These are phyloP conservation scores for Aspergillus transmontanensis DNA, from an alignment of 2,329 filamentous ascomycete species.

Conservation along the genomic window DNA sequence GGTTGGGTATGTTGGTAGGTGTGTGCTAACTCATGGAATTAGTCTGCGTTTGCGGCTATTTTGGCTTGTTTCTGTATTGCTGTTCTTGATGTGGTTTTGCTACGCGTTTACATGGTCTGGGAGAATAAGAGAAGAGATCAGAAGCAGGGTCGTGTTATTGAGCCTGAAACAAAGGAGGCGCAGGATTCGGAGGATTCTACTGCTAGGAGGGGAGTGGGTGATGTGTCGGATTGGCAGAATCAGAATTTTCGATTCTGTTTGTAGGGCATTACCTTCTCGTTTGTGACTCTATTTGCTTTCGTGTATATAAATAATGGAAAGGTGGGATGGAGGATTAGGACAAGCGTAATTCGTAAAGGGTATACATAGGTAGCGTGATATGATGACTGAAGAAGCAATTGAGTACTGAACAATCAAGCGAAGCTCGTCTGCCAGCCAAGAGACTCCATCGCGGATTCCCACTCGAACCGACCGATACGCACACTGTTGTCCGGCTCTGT, in stretches of 20 bases:
- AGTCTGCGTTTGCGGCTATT: conserved; percentile 11
- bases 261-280: background rate
- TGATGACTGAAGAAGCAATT: background rate
- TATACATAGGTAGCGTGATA: background rate
- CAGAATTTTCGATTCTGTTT: conserved; percentile 12
- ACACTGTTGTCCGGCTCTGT: too few relatives aligned
- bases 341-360: background rate
- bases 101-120: conserved; percentile 4
- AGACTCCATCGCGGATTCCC: background rate
- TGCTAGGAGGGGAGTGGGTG: background rate
- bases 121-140: conserved; percentile 11
- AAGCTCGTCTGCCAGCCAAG: background rate
- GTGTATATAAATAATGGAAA: too few relatives aligned
- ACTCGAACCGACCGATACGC: background rate
- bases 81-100: background rate
- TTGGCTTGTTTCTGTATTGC: conserved; percentile 10
- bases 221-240: conserved; percentile 15
- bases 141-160: conserved; percentile 10
- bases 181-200: background rate
- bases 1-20: too few relatives aligned
- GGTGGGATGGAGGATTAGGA: background rate
- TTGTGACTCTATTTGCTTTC: too few relatives aligned
- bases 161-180: conserved; percentile 7
- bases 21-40: background rate
- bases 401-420: background rate